phyloP scores from a whole-genome alignment of 1,284 basidiomycete genomes.

The Coniophora puteana region DNA sequence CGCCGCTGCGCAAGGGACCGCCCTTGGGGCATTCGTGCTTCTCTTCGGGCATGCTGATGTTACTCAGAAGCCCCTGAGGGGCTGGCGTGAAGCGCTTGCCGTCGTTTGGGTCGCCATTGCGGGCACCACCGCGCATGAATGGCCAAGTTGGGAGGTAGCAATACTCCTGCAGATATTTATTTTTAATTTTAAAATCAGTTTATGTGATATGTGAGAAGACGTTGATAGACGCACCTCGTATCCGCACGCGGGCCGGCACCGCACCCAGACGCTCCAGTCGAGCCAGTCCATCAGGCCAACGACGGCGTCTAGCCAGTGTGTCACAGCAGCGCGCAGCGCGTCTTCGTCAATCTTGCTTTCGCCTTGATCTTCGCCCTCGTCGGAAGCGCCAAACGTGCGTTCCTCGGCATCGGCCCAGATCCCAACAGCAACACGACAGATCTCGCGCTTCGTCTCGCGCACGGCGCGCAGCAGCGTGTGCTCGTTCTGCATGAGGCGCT shows the following conservation, averaged over 20 bases:
- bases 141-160: conserved; percentile 49
- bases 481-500: conserved; percentile 33
- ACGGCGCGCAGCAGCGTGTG: conserved; percentile 29
- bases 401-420: too few species aligned
- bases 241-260: conserved; percentile 32
- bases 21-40: too few species aligned
- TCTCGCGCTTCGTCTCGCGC: conserved; percentile 35
- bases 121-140: too few species aligned
- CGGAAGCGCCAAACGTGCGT: too few species aligned
- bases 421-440: conserved; percentile 40
- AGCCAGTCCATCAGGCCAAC: conserved; percentile 34
- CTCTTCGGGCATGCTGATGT: too few species aligned
- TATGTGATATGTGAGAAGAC: conserved; percentile 5
- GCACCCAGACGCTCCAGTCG: conserved; percentile 38
- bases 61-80: too few species aligned
- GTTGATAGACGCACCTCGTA: conserved; percentile 23
- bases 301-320: conserved; percentile 24
- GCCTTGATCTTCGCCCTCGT: background rate
- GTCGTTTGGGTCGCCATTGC: too few species aligned
- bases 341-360: background rate
- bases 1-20: too few species aligned
- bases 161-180: conserved; percentile 31
- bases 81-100: too few species aligned
- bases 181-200: too few species aligned
- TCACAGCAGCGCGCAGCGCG: conserved; percentile 9